A percentile compares a stretch with the other conserved stretches of the same genome.
phyloP scores from a whole-genome alignment of 495 filamentous ascomycete species.

The Durotheca rogersii region DNA sequence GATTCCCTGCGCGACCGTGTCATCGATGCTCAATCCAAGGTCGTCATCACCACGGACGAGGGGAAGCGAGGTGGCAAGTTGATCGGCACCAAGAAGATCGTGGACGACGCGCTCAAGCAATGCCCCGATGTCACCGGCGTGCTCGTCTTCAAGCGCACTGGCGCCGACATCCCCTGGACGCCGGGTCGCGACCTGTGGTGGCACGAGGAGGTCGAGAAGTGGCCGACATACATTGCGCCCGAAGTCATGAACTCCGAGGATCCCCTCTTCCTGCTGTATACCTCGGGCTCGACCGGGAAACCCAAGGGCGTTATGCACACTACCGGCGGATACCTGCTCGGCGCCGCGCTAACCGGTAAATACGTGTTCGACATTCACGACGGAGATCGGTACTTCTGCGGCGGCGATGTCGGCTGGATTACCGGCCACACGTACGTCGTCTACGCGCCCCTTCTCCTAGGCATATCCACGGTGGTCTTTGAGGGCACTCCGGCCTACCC shows the following conservation, averaged over 20 bases:
- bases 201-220: conserved; percentile 97
- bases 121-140: conserved; percentile 86
- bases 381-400: conserved; percentile 91
- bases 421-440: conserved; percentile 99
- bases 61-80: conserved; percentile 96
- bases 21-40: conserved; percentile 81
- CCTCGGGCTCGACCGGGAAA: conserved; percentile 95
- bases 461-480: conserved; percentile 95
- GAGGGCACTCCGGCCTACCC: conserved; percentile 98
- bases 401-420: conserved; percentile 98
- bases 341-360: conserved; percentile 91
- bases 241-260: conserved; percentile 90
- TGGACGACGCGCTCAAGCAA: conserved; percentile 96
- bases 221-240: conserved; percentile 83
- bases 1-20: conserved; percentile 97
- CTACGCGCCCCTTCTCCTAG: conserved; percentile 89
- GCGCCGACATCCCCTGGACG: conserved; percentile 89
- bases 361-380: conserved; percentile 99
- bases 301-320: conserved; percentile 99
- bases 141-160: conserved; percentile 93
- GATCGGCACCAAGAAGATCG: conserved; percentile 98
- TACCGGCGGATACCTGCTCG: conserved; percentile 89
- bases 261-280: conserved; percentile 96
- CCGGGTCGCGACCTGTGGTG: conserved; percentile 91
- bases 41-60: conserved; percentile 96